Percentiles rank a stretch among this genome's conserved stretches.
Evolutionary conservation across 2,329 filamentous ascomycete genomes (phyloP).

Genomic region (Phialemonium atrogriseum): DNA sequence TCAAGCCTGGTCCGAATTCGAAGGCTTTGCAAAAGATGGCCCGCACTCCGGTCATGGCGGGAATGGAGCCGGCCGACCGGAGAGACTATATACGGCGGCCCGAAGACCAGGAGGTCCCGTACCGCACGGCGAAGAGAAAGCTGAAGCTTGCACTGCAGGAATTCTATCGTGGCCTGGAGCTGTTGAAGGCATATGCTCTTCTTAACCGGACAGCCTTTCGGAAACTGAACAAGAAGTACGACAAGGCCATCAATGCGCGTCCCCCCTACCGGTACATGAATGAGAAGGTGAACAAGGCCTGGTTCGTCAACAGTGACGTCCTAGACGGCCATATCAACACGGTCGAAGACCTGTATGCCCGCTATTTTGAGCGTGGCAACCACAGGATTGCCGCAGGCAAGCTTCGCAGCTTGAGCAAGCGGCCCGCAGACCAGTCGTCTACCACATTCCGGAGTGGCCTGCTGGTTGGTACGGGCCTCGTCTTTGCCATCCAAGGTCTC

Average conservation of each 20-base stretch:
- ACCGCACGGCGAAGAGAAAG: conserved; percentile 82
- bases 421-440: conserved; percentile 44
- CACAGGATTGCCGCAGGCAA: conserved; percentile 87
- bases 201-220: conserved; percentile 89
- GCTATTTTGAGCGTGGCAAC: conserved; percentile 91
- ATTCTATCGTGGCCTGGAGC: conserved; percentile 83
- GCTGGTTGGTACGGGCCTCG: conserved; percentile 57
- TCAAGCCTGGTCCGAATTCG: conserved; percentile 52
- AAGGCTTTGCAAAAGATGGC: conserved; percentile 49
- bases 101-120: conserved; percentile 58
- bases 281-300: conserved; percentile 82
- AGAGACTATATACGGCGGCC: conserved; percentile 46
- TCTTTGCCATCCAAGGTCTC: conserved; percentile 59
- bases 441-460: conserved; percentile 55
- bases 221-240: conserved; percentile 98
- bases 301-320: conserved; percentile 85
- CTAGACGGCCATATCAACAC: conserved; percentile 71
- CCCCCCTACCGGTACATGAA: conserved; percentile 76
- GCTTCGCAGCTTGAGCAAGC: conserved; percentile 63
- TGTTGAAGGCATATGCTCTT: conserved; percentile 84
- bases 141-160: conserved; percentile 87
- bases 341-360: conserved; percentile 85
- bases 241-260: conserved; percentile 77
- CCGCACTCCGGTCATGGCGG: conserved; percentile 34
- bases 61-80: conserved; percentile 20